Evolutionary conservation across 306 rosid species (phyloP), one percentile per base, ranked within the genome.

Genomic region (Acmispon strigosus): DNA sequence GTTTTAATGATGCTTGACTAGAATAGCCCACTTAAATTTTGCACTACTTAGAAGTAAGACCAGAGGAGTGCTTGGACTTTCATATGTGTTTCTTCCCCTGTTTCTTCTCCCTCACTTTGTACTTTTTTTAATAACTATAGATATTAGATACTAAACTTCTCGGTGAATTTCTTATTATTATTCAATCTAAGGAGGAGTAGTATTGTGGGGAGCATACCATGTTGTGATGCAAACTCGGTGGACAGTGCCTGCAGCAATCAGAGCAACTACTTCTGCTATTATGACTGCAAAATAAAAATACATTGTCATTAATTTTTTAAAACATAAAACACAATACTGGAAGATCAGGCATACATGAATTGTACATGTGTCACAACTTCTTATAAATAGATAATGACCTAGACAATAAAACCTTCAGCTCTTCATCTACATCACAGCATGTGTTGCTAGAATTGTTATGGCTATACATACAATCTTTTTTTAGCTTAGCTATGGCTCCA

Each of bases 171-270:
- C 24, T 72, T 45, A 17, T 15, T 14, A 9, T 41, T 41, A 44
- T 62, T 67, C 70, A 62, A 18, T 69, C 64, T 17, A 69, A 24
- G 59, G 44, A 44, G 20, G 54, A 19, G 11, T n/a, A 43, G 41
- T 37, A 41, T 16, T 16, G 43, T 15, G 4, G 16, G 57, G 13
- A 43, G 71, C 68, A 60, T 89, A 87, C 98, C 98, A 89, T 78
- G 96, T 92, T 18, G 96, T 92, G 76, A 87, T 87, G 76, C 96
- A 92, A 81, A 92, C 95, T 67, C 95, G 84, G 68, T 92, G 98
- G 75, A 89, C 96, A 4, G 94, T 89, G 83, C 96, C 75, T 69
- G 96, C 98, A 76, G 96, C 96, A 82, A 92, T 84, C 65, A 92
- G 84, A 72, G 98, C 96, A 69, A 92, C 84, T 58, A 64, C 83